Evolutionary conservation across 2,329 filamentous ascomycete species (phyloP).

Genomic region (Trichoderma koningiopsis): DNA sequence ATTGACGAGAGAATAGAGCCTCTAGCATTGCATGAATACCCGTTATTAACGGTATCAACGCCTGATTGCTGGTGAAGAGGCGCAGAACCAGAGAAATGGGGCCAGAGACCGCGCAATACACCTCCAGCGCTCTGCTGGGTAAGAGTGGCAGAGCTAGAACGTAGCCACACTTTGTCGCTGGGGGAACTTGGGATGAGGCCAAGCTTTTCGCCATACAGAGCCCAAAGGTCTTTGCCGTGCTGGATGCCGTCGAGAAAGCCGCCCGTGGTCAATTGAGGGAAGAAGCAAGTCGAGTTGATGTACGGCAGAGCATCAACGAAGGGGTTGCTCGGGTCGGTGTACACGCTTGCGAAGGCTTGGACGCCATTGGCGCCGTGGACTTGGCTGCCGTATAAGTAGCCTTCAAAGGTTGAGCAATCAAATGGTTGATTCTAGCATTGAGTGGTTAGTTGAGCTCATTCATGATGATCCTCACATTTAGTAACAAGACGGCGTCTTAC

Average conservation of each 20-base stretch:
- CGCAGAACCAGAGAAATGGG: background rate
- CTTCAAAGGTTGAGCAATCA: conserved; percentile 21
- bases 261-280: conserved; percentile 16
- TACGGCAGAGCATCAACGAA: conserved; percentile 21
- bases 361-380: background rate
- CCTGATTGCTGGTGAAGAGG: conserved; percentile 17
- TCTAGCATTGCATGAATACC: conserved; percentile 7
- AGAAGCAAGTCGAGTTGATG: conserved; percentile 22
- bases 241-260: conserved; percentile 18
- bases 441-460: no score
- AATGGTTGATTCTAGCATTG: conserved; percentile 13
- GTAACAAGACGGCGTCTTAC: background rate
- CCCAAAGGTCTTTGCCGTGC: conserved; percentile 20
- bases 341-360: conserved; percentile 4
- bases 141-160: conserved; percentile 11
- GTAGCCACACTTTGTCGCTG: conserved; percentile 14
- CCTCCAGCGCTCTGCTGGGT: conserved; percentile 21
- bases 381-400: conserved; percentile 5
- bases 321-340: conserved; percentile 15
- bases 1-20: conserved; percentile 3
- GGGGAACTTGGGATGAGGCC: conserved; percentile 1
- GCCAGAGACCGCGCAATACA: conserved; percentile 18
- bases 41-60: conserved; percentile 11
- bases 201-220: conserved; percentile 9
- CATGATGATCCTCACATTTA: no score